A percentile compares a stretch with the other conserved stretches of the same genome.
phyloP scores from a whole-genome alignment of 2,329 filamentous ascomycete species.

The Sarocladium kiliense region DNA sequence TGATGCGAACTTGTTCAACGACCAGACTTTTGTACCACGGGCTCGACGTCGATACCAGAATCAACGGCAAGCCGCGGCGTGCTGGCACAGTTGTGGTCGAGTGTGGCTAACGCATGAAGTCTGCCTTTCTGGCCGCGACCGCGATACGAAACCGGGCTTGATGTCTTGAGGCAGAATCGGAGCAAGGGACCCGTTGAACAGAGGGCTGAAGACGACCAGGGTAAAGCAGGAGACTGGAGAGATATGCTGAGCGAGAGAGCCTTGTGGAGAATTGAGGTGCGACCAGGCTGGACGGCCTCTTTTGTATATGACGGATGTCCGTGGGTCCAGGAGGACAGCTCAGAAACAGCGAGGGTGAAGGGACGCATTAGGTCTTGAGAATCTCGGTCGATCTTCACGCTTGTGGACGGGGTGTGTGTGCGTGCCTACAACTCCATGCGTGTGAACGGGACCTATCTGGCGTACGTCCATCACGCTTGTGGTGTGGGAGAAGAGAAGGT shows the following conservation, averaged over 20 bases:
- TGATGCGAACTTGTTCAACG: no score
- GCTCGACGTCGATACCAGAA: not conserved
- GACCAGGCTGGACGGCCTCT: slow-evolving; percentile 6
- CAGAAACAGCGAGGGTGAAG: not conserved
- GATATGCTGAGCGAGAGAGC: not conserved
- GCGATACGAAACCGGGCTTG: not conserved
- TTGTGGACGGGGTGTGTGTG: slow-evolving; percentile 2
- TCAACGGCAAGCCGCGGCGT: not conserved
- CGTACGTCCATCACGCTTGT: not conserved
- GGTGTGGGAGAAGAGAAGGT: not conserved
- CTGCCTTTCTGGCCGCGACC: slow-evolving; percentile 9
- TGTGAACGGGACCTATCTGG: slow-evolving; percentile 8
- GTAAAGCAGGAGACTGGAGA: not conserved
- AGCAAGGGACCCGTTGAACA: not conserved
- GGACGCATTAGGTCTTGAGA: slow-evolving; percentile 1
- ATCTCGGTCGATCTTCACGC: slow-evolving; percentile 10
- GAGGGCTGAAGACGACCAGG: not conserved
- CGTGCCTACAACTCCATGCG: slow-evolving; percentile 6
- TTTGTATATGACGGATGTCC: slow-evolving; percentile 6
- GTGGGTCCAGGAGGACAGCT: not conserved
- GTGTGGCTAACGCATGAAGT: slow-evolving; percentile 5
- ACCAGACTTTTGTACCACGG: not conserved
- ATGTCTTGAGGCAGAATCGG: not conserved
- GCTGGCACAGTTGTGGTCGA: not conserved
- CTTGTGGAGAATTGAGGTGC: slow-evolving; percentile 4